Conservation (phyloP, 495 filamentous ascomycete species). For the Chaetomidium leptoderma region DNA sequence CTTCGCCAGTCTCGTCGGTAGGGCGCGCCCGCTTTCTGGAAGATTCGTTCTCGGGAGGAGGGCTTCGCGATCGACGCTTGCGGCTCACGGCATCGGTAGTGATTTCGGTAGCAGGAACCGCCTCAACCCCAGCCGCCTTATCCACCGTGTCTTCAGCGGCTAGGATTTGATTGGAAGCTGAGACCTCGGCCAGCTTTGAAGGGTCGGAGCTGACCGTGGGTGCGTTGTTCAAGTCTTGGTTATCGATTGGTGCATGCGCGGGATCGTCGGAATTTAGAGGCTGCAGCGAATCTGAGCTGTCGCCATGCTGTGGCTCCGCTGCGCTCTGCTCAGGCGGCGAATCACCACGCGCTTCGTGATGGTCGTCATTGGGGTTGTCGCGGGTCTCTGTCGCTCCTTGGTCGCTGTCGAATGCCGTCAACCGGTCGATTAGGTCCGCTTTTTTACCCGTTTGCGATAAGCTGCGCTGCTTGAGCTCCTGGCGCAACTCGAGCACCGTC, state of each 20-base stretch:
- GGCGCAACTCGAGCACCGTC: slow-evolving; percentile 57
- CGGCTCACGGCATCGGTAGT: slow-evolving; percentile 63
- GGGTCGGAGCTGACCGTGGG: background rate
- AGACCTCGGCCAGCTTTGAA: background rate
- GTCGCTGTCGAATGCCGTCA: slow-evolving; percentile 25
- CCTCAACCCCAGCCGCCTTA: slow-evolving; percentile 8
- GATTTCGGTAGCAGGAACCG: slow-evolving; percentile 24
- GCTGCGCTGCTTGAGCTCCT: slow-evolving; percentile 54
- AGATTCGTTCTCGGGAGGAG: slow-evolving; percentile 45
- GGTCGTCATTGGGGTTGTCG: slow-evolving; percentile 6
- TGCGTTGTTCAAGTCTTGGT: background rate
- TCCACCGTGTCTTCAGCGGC: slow-evolving; percentile 13
- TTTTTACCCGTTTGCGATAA: slow-evolving; percentile 55
- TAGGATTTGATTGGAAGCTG: background rate
- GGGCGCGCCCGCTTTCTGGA: slow-evolving; percentile 42
- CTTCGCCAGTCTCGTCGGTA: slow-evolving; percentile 22
- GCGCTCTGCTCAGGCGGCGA: background rate
- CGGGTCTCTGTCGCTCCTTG: slow-evolving; percentile 11
- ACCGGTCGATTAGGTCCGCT: slow-evolving; percentile 51
- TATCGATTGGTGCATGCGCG: background rate
- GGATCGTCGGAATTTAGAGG: background rate
- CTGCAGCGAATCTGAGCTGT: background rate
- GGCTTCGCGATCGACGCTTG: slow-evolving; percentile 69
- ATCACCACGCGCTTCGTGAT: slow-evolving; percentile 7
- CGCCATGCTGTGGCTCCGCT: background rate